Base-by-base conservation (phyloP, 371 early-diverging fungal species). In the Cokeromyces recurvatus region DNA sequence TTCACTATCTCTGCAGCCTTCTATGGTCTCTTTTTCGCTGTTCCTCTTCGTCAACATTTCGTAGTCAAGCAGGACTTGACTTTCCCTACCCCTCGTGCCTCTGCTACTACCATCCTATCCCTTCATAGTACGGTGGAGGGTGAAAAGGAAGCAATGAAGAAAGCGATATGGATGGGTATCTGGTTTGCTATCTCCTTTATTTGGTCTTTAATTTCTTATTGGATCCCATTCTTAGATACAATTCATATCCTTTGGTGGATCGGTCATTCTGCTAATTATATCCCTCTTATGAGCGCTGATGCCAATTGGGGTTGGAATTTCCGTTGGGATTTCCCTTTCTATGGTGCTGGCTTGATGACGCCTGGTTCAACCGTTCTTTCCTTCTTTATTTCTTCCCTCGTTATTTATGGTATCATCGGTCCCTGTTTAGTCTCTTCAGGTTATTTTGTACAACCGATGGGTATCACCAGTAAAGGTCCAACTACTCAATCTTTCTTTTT, bases 11-110 rank as follows among this genome's bases (percentile, higher is more conserved):
- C 68, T 43, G 71, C 81, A 20, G 81, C 85, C 14, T 81, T 81
- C 69, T 84, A 81, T 27, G 88, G 88, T 48, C 60, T 85, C 29
- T 87, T 84, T 66, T 87, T 85, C n/a, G n/a, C n/a, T n/a, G n/a
- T n/a, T n/a, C n/a, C n/a, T n/a, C n/a, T n/a, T n/a, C n/a, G n/a
- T n/a, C 50, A 64, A 4, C 81, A 84, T 57, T 87, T 84, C 53
- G 76, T 87, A 44, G 70, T 87, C 61, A 81, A 84, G 51, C 80
- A 80, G 52, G 68, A 87, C 42, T 59, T 87, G 45, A 69, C 74
- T 44, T 87, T 87, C 73, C 87, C 87, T 23, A 76, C 87, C 9
- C 82, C 84, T 11, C 76, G 79, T 52, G 85, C 80, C 38, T 70
- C 87, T 19, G 87, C 87, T 7, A 72, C 63, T 21, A 84, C 85